phyloP scores from a whole-genome alignment of 1,284 basidiomycete genomes.

The Puccinia hordei region DNA sequence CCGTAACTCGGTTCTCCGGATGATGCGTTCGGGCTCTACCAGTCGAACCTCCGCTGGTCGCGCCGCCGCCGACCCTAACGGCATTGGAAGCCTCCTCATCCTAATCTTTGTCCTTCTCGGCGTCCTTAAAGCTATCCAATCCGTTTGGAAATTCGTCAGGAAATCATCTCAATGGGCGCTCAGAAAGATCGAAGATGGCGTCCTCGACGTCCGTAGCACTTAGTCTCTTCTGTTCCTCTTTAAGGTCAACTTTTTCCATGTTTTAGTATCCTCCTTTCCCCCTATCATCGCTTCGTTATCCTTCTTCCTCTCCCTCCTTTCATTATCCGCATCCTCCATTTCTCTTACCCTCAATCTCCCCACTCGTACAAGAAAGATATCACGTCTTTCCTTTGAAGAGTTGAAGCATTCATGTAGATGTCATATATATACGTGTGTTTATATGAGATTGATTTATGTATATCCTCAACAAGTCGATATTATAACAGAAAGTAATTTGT shows the following conservation, averaged over 20 bases:
- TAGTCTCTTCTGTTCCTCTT: neutral
- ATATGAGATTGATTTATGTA: too few relatives aligned
- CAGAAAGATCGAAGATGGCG: constrained; percentile 38
- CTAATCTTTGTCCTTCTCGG: constrained; percentile 43
- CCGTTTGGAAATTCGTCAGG: constrained; percentile 43
- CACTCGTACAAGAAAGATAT: too few relatives aligned
- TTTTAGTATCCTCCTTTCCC: neutral
- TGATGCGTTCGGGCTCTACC: constrained; percentile 21
- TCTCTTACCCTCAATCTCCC: too few relatives aligned
- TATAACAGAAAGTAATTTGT: too few relatives aligned
- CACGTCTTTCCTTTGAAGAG: too few relatives aligned
- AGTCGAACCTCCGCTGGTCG: neutral
- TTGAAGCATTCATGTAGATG: too few relatives aligned
- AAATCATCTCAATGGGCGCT: constrained; percentile 37
- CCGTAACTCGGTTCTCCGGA: constrained; percentile 36
- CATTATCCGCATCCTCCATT: too few relatives aligned
- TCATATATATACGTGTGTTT: too few relatives aligned
- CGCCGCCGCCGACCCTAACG: constrained; percentile 22
- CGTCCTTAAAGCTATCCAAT: constrained; percentile 42
- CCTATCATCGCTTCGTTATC: neutral
- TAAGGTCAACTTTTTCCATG: neutral
- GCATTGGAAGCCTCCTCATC: constrained; percentile 24
- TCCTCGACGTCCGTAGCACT: constrained; percentile 30
- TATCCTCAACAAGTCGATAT: too few relatives aligned
- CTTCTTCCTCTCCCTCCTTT: neutral